A percentile compares a stretch with the other conserved stretches of the same genome.
Evolutionary conservation across 2,329 filamentous ascomycete species (phyloP).

Genomic region (Sphaerulina populicola): DNA sequence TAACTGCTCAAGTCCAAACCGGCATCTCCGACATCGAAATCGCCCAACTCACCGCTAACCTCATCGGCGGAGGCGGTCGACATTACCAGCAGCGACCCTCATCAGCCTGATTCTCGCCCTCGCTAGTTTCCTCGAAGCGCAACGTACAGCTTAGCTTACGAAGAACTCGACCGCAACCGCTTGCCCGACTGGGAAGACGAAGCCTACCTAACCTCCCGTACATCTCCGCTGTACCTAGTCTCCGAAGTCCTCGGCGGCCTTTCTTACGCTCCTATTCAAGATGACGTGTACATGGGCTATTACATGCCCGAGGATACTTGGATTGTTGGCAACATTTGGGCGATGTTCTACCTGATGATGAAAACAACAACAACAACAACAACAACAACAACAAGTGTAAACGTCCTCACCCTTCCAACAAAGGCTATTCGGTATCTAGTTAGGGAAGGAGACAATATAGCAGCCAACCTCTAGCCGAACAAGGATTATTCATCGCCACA

Average conservation of each 20-base stretch:
- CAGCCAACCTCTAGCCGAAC: slow-evolving; percentile 8
- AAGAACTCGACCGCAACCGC: slow-evolving; percentile 25
- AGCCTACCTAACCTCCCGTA: slow-evolving; percentile 21
- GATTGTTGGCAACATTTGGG: slow-evolving; percentile 3
- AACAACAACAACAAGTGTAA: background rate
- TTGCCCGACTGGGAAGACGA: slow-evolving; percentile 26
- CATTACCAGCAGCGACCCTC: slow-evolving; percentile 6
- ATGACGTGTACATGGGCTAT: slow-evolving; percentile 18
- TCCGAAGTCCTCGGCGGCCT: slow-evolving; percentile 22
- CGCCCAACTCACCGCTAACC: background rate
- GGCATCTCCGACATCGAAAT: background rate
- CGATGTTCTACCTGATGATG: slow-evolving; percentile 1
- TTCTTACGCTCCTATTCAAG: slow-evolving; percentile 33
- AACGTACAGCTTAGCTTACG: slow-evolving; percentile 23
- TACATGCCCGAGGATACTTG: slow-evolving; percentile 8
- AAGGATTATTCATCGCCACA: slow-evolving; percentile 1
- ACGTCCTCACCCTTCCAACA: slow-evolving; percentile 1
- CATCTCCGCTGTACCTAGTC: slow-evolving; percentile 21
- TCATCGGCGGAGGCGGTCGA: slow-evolving; percentile 7
- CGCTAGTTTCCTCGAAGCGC: background rate
- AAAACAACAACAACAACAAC: background rate
- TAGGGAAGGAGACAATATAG: slow-evolving; percentile 11
- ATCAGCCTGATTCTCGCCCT: slow-evolving; percentile 7
- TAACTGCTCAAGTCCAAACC: background rate
- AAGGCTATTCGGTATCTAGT: slow-evolving; percentile 9